Base-by-base conservation (phyloP, 331 rosid species). In the Phaseolus coccineus region DNA sequence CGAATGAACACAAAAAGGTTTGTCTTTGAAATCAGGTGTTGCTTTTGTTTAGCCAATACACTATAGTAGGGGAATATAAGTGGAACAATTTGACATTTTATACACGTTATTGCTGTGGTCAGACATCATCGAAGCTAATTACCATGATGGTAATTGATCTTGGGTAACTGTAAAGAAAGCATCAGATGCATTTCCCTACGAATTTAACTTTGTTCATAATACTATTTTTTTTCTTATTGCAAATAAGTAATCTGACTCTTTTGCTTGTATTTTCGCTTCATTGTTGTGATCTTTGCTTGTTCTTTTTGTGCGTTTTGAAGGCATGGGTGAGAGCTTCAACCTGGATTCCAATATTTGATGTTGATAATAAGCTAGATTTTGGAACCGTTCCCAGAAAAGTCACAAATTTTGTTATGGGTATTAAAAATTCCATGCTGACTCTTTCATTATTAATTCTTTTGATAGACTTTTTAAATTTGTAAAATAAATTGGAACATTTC, bases 321-420 rank as follows among this genome's bases (percentile, higher is more conserved):
- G 99, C 99, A 68, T 91, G 99, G 97, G 89, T 95, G 70, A 95
- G 88, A 87, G 94, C 91, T 68, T 91, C 98, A 37, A 88, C 92
- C 55, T 95, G 97, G 97, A 90, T 93, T 84, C 97, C 97, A 33
- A 85, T 95, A 80, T 93, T 93, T 76, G 92, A 95, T 67, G 93
- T 87, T 25, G 96, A 90, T 70, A 58, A 71, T 40, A 71, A 39
- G 8, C 71, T 93, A 61, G 93, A 95, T 70, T 79, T 80, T 35
- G 93, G 96, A 87, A 84, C 79, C 59, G 74, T 93, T 82, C 81
- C 94, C 78, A 87, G 84, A 84, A 93, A 93, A 87, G 72, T 93
- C 76, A 80, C 87, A 72, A 87, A 82, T 77, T 94, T 87, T 63
- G 82, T 82, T 77, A 95, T 95, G 99, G 99, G 97, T 93, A 91